Base-by-base conservation (phyloP, 2,329 filamentous ascomycete genomes). In the Ascosphaera apis region DNA sequence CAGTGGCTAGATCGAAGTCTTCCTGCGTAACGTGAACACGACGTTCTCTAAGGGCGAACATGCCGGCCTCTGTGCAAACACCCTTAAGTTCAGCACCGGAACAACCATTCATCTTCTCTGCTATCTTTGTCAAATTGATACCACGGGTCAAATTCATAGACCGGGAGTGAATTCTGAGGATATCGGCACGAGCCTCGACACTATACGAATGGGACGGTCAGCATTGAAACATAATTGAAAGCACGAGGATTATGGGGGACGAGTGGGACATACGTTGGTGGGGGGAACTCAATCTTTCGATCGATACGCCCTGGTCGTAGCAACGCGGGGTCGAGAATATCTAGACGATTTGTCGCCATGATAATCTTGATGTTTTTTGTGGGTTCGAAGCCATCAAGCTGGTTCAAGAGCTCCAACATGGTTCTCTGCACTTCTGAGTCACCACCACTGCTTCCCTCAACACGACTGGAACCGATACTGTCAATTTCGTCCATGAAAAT, bases 401-500 rank as follows among this genome's bases (percentile, higher is more conserved):
- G 88, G 63, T 98, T 98, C 44, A 98, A 72, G 41, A 98, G 66
- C 58, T 98, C 88, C 60, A 98, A 62, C 88, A 98, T 98, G 34
- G 88, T 98, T 50, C 88, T 76, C 62, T 98, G 88, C 36, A 98
- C 88, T 59, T 98, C 88, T 1, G 84, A 93, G 53, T 98, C 88
- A 51, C 88, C 88, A 36, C 84, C 84, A 15, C 81, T 91, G 39
- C 80, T 91, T 17, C 86, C 86, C 54, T 98, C 88, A 37, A 98
- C 86, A 59, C 88, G 80, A 41, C 83, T 92, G 23, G 84, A 93
- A 43, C 88, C 88, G 58, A 98, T 98, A 47, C 81, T 91, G 65
- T 98, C 88, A 57, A 98, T 95, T 60, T 98, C 88, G 57, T 98
- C 88, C 88, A 98, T 98, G 66, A 98, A 98, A 59, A 98, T 98